These are phyloP conservation scores for Penicilliopsis zonata DNA, from an alignment of 495 filamentous ascomycete species.

Conservation along the genomic window DNA sequence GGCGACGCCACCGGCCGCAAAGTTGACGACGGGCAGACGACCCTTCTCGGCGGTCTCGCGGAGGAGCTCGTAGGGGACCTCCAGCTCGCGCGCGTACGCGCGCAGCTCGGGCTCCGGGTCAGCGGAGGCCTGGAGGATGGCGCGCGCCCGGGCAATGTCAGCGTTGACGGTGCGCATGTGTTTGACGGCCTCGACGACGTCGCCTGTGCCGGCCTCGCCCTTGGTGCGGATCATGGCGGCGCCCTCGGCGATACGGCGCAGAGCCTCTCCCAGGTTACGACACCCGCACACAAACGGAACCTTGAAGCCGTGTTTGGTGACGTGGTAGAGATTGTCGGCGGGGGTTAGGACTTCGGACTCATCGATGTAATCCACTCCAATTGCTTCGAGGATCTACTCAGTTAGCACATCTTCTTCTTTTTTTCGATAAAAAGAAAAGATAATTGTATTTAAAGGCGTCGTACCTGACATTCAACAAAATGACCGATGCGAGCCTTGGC, in stretches of 20 bases:
- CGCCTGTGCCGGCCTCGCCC: conserved; percentile 96
- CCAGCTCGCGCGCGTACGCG: conserved; percentile 69
- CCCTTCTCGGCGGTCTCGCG: conserved; percentile 78
- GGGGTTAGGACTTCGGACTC: conserved; percentile 96
- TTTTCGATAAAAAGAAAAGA: too few species aligned
- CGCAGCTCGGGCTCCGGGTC: conserved; percentile 66
- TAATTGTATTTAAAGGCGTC: too few species aligned
- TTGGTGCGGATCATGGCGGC: conserved; percentile 99
- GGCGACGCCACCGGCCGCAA: conserved; percentile 92
- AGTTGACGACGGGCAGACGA: conserved; percentile 92
- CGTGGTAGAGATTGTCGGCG: conserved; percentile 82
- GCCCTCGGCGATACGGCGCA: conserved; percentile 83
- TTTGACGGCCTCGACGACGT: conserved; percentile 91
- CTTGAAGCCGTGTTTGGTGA: conserved; percentile 74
- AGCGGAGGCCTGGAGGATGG: conserved; percentile 42
- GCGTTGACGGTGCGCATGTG: conserved; percentile 86
- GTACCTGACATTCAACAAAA: conserved; percentile 88
- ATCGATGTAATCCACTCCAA: conserved; percentile 96
- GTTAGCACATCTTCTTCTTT: too few species aligned
- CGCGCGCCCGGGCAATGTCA: conserved; percentile 67
- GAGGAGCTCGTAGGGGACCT: conserved; percentile 61
- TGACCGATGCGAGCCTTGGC: conserved; percentile 97
- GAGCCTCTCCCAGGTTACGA: conserved; percentile 87
- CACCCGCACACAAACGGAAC: conserved; percentile 96
- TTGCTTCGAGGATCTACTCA: conserved; percentile 76